Percentiles rank a stretch among this genome's conserved stretches.
Evolutionary conservation across 768 basidiomycete genomes (phyloP).

Genomic region (Pleurotus djamor): DNA sequence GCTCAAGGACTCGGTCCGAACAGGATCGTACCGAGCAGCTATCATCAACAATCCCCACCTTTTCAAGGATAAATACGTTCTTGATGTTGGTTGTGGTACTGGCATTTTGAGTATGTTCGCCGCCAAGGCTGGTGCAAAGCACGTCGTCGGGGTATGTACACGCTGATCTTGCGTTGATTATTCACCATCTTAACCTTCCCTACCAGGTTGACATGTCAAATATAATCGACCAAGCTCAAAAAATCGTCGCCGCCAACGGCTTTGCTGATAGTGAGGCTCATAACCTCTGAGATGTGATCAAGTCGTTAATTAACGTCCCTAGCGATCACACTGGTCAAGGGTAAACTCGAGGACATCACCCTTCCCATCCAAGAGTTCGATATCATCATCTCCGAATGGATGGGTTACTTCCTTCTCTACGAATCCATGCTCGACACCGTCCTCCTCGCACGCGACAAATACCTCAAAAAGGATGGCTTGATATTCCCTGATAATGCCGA

Average conservation of each 20-base stretch:
- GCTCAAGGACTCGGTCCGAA: conserved; percentile 96
- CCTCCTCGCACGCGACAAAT: conserved; percentile 93
- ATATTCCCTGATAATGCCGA: conserved; percentile 97
- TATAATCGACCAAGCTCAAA: conserved; percentile 98
- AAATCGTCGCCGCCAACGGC: conserved; percentile 95
- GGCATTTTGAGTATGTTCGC: conserved; percentile 99
- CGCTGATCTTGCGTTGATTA: conserved; percentile 3
- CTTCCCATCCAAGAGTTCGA: conserved; percentile 92
- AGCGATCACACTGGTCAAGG: conserved; percentile 96
- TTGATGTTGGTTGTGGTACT: conserved; percentile 98
- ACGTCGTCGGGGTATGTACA: conserved; percentile 82
- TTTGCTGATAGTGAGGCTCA: conserved; percentile 83
- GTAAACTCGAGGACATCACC: conserved; percentile 92
- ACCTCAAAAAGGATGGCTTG: conserved; percentile 85
- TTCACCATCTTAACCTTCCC: conserved; percentile 9
- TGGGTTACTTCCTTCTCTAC: conserved; percentile 99
- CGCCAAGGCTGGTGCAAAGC: conserved; percentile 91
- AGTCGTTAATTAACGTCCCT: conserved; percentile 4
- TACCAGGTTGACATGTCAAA: conserved; percentile 98
- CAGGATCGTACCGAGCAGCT: conserved; percentile 90
- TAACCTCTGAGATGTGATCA: conserved; percentile 7
- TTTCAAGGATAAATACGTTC: conserved; percentile 95
- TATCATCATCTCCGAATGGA: conserved; percentile 99
- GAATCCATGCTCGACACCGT: conserved; percentile 99
- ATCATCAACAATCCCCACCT: conserved; percentile 94